These are phyloP conservation scores for Populus euphratica DNA, from an alignment of 345 rosid genomes.

Conservation along the genomic window DNA sequence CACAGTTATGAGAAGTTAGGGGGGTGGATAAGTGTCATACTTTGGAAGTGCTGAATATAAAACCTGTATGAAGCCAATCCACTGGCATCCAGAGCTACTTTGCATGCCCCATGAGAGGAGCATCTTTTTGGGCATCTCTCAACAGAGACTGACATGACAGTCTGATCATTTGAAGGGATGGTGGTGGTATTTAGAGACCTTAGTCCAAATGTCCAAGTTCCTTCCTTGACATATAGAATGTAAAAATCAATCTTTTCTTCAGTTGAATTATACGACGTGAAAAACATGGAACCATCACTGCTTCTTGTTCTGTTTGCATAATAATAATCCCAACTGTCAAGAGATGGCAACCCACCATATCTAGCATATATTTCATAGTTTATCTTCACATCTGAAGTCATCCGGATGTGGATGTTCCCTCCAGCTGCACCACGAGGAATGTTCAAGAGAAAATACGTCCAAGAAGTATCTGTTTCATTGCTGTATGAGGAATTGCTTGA, in stretches of 20 bases:
- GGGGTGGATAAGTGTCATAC: background rate
- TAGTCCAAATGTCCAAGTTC: conserved; percentile 79
- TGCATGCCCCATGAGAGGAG: conserved; percentile 79
- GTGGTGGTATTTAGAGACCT: conserved; percentile 42
- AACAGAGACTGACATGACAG: conserved; percentile 69
- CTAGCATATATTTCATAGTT: conserved; percentile 73
- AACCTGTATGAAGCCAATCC: conserved; percentile 90
- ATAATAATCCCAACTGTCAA: conserved; percentile 70
- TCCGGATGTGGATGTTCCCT: conserved; percentile 71
- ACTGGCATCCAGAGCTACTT: conserved; percentile 73
- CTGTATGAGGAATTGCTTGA: conserved; percentile 55
- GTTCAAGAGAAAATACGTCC: conserved; percentile 78
- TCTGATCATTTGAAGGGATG: conserved; percentile 35
- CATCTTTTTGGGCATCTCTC: conserved; percentile 91
- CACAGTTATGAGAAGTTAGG: too few relatives aligned
- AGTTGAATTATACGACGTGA: conserved; percentile 59
- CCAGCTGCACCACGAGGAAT: conserved; percentile 90
- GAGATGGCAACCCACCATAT: conserved; percentile 71
- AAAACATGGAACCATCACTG: conserved; percentile 62
- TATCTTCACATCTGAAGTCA: conserved; percentile 49
- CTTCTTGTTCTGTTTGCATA: conserved; percentile 59
- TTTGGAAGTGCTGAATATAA: conserved; percentile 2
- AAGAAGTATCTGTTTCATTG: conserved; percentile 42
- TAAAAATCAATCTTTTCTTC: conserved; percentile 80
- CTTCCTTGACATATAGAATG: conserved; percentile 78